Conservation (phyloP, 352 stramenopile genomes). For the Phytophthora foliorum region DNA sequence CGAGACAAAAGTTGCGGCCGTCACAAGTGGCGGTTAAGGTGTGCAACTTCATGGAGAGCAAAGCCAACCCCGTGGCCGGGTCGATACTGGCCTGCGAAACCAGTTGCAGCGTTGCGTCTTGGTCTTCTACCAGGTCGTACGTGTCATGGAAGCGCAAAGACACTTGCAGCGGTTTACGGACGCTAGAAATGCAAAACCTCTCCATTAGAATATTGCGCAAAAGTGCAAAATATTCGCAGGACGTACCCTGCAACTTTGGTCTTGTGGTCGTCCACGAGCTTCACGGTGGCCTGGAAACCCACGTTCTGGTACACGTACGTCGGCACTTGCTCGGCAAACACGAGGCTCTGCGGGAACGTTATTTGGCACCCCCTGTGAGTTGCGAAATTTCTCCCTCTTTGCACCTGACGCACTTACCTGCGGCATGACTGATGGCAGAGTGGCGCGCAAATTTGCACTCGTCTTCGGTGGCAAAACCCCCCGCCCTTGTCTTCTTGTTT, state of each 20-base stretch:
- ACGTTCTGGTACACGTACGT: conserved; percentile 74
- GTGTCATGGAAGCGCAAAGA: conserved; percentile 80
- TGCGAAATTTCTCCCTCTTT: conserved; percentile 11
- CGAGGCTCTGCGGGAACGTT: conserved; percentile 51
- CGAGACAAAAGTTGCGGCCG: conserved; percentile 74
- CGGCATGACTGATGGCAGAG: conserved; percentile 42
- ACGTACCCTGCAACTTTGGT: conserved; percentile 61
- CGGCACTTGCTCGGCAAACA: conserved; percentile 63
- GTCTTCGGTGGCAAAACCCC: conserved; percentile 5
- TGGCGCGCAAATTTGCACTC: conserved; percentile 9
- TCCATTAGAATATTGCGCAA: too few species aligned
- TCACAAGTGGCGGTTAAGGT: conserved; percentile 66
- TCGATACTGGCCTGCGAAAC: conserved; percentile 38
- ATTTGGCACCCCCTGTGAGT: conserved; percentile 18
- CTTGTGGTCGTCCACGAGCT: conserved; percentile 74
- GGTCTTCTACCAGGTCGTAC: conserved; percentile 76
- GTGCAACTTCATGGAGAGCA: conserved; percentile 58
- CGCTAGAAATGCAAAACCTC: conserved; percentile 20
- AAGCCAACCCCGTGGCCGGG: conserved; percentile 49
- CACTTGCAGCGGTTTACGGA: conserved; percentile 58
- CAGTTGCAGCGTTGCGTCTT: conserved; percentile 53
- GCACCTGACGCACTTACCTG: conserved; percentile 38
- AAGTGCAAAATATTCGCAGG: not conserved
- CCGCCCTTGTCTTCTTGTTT: conserved; percentile 5
- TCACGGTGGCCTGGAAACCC: conserved; percentile 63